These are phyloP conservation scores for Ephemerocybe angulata DNA, from an alignment of 768 basidiomycete species.

Conservation along the genomic window DNA sequence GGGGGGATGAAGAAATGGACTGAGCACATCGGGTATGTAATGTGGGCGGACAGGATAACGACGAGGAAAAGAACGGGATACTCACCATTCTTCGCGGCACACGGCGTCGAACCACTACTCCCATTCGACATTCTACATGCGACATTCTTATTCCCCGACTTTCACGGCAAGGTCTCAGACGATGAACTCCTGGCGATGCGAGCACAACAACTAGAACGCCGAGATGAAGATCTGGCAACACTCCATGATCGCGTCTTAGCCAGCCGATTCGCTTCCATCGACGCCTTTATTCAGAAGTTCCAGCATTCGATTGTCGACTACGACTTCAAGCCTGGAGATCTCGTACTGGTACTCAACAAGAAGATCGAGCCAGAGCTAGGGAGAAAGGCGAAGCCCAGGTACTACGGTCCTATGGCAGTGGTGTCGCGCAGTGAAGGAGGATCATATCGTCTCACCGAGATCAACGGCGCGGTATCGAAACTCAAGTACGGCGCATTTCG, in stretches of 20 bases:
- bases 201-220: constrained; percentile 14
- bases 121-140: constrained; percentile 17
- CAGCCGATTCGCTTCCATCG: not conserved
- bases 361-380: constrained; percentile 19
- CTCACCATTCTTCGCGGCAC: not conserved
- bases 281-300: not conserved
- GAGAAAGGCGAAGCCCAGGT: constrained; percentile 18
- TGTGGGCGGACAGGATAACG: not conserved
- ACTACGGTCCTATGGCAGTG: constrained; percentile 26
- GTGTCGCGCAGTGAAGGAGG: constrained; percentile 13
- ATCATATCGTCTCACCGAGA: constrained; percentile 18
- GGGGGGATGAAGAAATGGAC: constrained; percentile 32
- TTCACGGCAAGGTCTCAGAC: constrained; percentile 3
- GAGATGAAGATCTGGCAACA: constrained; percentile 7
- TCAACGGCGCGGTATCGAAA: constrained; percentile 21
- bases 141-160: constrained; percentile 9
- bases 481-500: constrained; percentile 14
- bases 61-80: not conserved
- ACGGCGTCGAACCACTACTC: constrained; percentile 5
- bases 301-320: not conserved
- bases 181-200: constrained; percentile 12
- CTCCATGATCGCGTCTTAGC: constrained; percentile 7
- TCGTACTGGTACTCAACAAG: constrained; percentile 12
- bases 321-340: not conserved
- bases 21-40: not conserved